These are phyloP conservation scores for Yamadazyma ubonensis DNA, from an alignment of 805 yeast species.

Conservation along the genomic window DNA sequence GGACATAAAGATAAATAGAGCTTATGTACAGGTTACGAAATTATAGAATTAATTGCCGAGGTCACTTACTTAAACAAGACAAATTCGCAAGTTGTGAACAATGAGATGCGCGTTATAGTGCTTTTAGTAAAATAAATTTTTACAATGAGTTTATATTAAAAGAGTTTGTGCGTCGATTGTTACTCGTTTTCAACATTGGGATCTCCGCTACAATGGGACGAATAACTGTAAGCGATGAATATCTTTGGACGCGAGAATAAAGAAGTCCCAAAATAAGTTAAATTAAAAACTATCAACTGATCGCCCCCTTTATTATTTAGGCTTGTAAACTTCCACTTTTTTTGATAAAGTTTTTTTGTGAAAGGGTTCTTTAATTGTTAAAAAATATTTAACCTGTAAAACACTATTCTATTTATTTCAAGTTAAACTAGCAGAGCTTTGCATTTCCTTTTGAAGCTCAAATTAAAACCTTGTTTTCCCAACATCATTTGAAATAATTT, in stretches of 20 bases:
- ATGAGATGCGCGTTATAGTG: not conserved
- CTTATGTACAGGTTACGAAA: not conserved
- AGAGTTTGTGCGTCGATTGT: not conserved
- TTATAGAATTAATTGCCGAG: constrained; percentile 1
- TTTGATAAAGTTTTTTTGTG: not conserved
- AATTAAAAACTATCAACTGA: not conserved
- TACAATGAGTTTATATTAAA: not conserved
- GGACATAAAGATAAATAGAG: constrained; percentile 5
- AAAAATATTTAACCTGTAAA: constrained; percentile 1
- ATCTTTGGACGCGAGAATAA: not conserved
- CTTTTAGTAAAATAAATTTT: not conserved
- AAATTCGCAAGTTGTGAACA: not conserved
- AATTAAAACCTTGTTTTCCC: constrained; percentile 3
- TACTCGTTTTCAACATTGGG: not conserved
- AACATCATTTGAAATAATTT: too few relatives aligned
- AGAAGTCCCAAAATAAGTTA: not conserved
- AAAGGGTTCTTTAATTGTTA: not conserved
- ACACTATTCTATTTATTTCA: not conserved
- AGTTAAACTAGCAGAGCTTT: not conserved
- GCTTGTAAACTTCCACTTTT: not conserved
- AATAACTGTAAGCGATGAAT: not conserved
- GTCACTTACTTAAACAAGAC: not conserved
- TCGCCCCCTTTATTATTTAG: not conserved
- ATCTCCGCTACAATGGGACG: not conserved
- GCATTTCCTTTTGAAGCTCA: not conserved